Base-by-base conservation (phyloP, 2,329 filamentous ascomycete genomes). In the Penicillium nordicum region DNA sequence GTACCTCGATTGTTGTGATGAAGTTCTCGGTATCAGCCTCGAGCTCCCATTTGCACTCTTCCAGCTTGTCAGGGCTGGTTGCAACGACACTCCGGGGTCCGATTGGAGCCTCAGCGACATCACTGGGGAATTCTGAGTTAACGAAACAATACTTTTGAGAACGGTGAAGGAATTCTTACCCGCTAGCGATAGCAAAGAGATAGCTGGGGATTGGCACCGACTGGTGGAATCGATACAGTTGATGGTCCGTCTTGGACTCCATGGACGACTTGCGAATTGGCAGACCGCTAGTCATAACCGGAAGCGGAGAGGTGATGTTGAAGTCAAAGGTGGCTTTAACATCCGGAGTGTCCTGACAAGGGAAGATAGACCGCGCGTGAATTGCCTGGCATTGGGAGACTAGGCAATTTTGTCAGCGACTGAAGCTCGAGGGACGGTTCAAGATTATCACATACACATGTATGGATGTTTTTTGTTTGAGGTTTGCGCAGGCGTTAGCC, bases 321-420 rank as follows among this genome's bases (percentile, higher is more conserved):
- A 97, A 97, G 60, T 87, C 86, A 75, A 92, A 92, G 1, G 92
- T 95, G n/a, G 90, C 92, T 79, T 99, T 99, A 67, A 97, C 89
- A 72, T 97, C 93, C 3, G 94, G 94, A 0, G 94, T 97, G 71
- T 99, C 94, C 78, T 97, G 93, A 76, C 93, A 97, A 7, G 94
- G 94, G 74, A 97, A 96, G 59, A 97, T 84, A 46, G 92, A 96
- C 58, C 94, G 87, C 42, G 90, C 91, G 69, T 97, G 92, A 69
- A 97, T 97, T 52, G 93, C 92, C 79, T 99, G 93, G 74, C 92
- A 96, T 79, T 97, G 94, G 43, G 90, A 95, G 79, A 97, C 78
- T 80, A 41, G 43, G 32, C 37, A 34, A 29, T 50, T 29, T 47
- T 29, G 27, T 55, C 40, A 42, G 49, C n/a, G 25, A 32, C 14